Base-by-base conservation (phyloP, 345 rosid species). In the Mangifera indica region DNA sequence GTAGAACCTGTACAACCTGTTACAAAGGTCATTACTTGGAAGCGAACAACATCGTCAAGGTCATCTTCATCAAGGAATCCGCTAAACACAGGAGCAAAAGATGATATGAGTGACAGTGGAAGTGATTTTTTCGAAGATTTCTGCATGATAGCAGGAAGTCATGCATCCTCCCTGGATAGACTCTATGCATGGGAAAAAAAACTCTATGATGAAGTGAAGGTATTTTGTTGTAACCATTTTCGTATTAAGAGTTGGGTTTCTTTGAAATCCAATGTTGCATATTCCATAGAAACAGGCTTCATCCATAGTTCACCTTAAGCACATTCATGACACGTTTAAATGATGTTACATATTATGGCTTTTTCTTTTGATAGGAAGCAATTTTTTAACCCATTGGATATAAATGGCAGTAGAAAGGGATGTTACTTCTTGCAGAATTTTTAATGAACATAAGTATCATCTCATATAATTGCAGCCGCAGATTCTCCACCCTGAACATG, bases 171-270 rank as follows among this genome's bases (percentile, higher is more conserved):
- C 9, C 86, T 92, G 64, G 98, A 94, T 66, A 82, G 97, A 21
- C 80, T 94, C 26, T 94, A 82, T 72, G 95, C 97, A 17, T 94
- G 98, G 97, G 98, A 94, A 79, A 87, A 93, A 83, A 94, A 94
- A 82, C 92, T 94, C 52, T 83, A 81, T 67, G 97, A 94, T 78
- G 98, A 94, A 92, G 95, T 94, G 48, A 92, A 92, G 97, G 98
- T 92, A 89, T 63, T 63, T 79, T 25, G 5, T 45, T 22, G n/a
- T 74, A 53, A 40, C 54, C 52, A 34, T 59, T 54, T 21, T 25
- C 4, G 14, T 2, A 11, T 42, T n/a, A 25, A 17, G 45, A 15
- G 42, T 45, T 1, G 32, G 25, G 29, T 52, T 46, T 70, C 48
- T 48, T 73, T 15, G 71, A 57, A 67, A 44, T 60, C 34, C 51